A percentile compares a stretch with the other conserved stretches of the same genome.
Conservation (phyloP, 176 grass and related monocot species). For the Ampelocalamus luodianensis region DNA sequence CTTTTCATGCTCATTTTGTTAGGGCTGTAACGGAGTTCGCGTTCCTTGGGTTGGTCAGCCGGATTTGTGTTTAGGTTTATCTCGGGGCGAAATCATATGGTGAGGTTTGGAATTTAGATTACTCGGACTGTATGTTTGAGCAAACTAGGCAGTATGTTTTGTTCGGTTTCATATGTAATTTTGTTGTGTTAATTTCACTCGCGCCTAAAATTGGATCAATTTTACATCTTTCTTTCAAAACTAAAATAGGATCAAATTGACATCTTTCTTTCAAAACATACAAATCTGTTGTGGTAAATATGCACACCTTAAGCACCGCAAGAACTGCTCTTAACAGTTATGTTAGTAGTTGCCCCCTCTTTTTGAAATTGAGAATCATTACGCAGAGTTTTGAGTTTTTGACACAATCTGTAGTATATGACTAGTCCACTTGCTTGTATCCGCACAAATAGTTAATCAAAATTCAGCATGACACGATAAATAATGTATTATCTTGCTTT, state of each 20-base stretch:
- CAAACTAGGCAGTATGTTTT: background rate
- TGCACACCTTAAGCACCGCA: background rate
- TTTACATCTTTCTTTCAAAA: too few species aligned
- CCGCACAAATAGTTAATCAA: background rate
- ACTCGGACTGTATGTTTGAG: background rate
- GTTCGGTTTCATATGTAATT: background rate
- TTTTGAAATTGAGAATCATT: background rate
- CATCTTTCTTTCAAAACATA: background rate
- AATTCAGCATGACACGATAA: background rate
- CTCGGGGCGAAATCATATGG: background rate
- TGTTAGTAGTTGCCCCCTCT: background rate
- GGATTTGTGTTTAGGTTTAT: slow-evolving; percentile 25
- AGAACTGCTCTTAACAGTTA: background rate
- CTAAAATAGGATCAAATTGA: background rate
- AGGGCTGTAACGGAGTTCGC: background rate
- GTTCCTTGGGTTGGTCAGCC: background rate
- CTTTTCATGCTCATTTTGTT: background rate
- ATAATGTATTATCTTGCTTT: background rate
- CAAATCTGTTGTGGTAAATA: background rate
- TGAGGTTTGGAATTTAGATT: background rate
- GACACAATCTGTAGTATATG: background rate
- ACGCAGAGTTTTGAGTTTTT: background rate
- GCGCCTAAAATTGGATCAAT: background rate
- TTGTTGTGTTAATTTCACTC: background rate
- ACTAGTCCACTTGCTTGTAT: background rate